Conservation (phyloP, 2,329 filamentous ascomycete species). For the Verticillium nonalfalfae region DNA sequence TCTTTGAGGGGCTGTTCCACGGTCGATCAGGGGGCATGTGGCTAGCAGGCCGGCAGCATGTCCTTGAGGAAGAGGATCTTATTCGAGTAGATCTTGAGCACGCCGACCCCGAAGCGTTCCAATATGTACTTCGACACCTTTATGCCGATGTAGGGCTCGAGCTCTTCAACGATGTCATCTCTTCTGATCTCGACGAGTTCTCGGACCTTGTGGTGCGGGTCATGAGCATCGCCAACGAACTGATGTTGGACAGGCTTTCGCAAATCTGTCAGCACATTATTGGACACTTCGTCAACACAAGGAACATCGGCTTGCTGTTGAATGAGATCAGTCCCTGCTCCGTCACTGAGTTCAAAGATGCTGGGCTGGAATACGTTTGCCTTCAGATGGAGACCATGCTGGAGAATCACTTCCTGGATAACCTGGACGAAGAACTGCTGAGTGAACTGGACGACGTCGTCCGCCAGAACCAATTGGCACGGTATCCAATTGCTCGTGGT, state of each 20-base stretch:
- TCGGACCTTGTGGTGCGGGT: constrained; percentile 88
- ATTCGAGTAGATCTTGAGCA: constrained; percentile 79
- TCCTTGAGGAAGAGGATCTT: constrained; percentile 24
- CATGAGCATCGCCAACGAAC: constrained; percentile 81
- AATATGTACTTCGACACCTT: constrained; percentile 71
- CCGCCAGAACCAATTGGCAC: constrained; percentile 73
- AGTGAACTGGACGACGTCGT: constrained; percentile 74
- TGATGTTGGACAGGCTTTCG: constrained; percentile 89
- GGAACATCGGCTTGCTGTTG: constrained; percentile 79
- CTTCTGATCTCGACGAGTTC: constrained; percentile 71
- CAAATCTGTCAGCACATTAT: constrained; percentile 84
- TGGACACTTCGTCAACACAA: constrained; percentile 75
- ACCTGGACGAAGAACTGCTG: constrained; percentile 79
- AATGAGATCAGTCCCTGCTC: constrained; percentile 82
- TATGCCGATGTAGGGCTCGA: constrained; percentile 79
- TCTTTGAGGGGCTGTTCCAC: constrained; percentile 84
- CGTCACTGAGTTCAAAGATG: constrained; percentile 79
- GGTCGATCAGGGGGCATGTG: constrained; percentile 83
- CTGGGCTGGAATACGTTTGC: constrained; percentile 84
- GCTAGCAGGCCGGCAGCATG: constrained; percentile 64
- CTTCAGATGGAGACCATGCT: constrained; percentile 87
- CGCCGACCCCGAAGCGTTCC: constrained; percentile 65
- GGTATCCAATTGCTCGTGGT: constrained; percentile 70
- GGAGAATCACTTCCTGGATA: constrained; percentile 80
- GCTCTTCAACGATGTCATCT: constrained; percentile 72